phyloP scores from a whole-genome alignment of 2,329 filamentous ascomycete species.

The Trichoderma semiorbis region DNA sequence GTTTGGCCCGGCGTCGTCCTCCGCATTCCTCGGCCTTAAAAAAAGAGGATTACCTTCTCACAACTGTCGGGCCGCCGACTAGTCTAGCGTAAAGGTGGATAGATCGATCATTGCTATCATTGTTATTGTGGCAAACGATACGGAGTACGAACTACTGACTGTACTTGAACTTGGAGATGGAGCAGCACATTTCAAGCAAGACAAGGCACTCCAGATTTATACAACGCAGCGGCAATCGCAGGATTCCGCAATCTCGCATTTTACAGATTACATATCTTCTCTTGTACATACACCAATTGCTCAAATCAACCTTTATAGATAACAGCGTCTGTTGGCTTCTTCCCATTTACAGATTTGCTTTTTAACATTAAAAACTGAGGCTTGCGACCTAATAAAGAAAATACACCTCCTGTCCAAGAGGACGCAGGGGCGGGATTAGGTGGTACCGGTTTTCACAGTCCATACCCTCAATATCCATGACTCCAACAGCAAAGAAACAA shows the following conservation, averaged over 20 bases:
- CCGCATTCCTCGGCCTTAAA: constrained; percentile 13
- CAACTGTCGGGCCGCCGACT: constrained; percentile 3
- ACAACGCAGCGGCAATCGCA: background rate
- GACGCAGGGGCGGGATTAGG: constrained; percentile 30
- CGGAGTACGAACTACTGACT: background rate
- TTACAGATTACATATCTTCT: background rate
- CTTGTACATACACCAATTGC: background rate
- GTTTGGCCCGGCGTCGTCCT: background rate
- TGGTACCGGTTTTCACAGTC: constrained; percentile 21
- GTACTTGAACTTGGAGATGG: background rate
- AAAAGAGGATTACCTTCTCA: background rate
- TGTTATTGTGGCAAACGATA: background rate
- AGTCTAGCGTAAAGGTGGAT: background rate
- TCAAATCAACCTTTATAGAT: constrained; percentile 16
- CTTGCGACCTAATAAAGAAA: constrained; percentile 39
- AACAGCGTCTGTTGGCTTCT: constrained; percentile 19
- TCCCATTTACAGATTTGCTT: constrained; percentile 33
- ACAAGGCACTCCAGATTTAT: background rate
- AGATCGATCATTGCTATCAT: background rate
- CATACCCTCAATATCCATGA: constrained; percentile 17
- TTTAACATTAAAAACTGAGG: constrained; percentile 38
- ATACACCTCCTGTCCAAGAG: constrained; percentile 33
- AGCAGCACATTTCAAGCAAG: too few relatives aligned
- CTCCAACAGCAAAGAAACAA: constrained; percentile 17
- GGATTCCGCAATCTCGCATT: background rate